Evolutionary conservation across 1,284 basidiomycete genomes (phyloP), one percentile per base, ranked within the genome.

Genomic region (Amylostereum chailletii): DNA sequence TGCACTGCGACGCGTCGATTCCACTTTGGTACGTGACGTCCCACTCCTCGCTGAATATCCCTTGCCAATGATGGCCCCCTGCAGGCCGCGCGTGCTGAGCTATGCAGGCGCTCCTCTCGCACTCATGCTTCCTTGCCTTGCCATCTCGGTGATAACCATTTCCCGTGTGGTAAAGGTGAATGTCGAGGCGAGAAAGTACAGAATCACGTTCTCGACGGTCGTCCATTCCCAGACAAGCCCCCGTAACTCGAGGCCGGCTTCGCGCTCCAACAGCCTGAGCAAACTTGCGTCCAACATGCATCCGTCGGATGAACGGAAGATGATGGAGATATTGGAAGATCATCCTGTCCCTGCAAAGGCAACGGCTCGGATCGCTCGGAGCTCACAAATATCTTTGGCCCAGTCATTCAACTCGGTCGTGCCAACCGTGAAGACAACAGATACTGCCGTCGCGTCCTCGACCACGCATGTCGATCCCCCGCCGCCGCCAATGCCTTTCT

Each of bases 21-120:
- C 79, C 79, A 1, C 62, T 73, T 48, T 83, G 81, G 82, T 82
- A 56, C 32, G 55, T 53, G 6, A 34, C 36, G 8, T 41, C 38
- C 46, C 27, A 19, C 32, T 39, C 19, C 34, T 30, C 43, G 5
- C 29, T 47, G 32, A 37, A 41, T 8, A 27, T 3, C 49, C n/a
- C 19, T 32, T 36, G 42, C 34, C 27, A 36, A 31, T 30, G n/a
- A 31, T 49, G 6, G 32, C 40, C 26, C 6, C 30, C n/a, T 5
- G 3, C 47, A 85, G 82, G 83, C 67, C 77, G 41, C 74, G 80
- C 46, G 72, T 83, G 48, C 55, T 82, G 10, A 75, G 78, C 46
- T 83, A 81, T 58, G 74, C 80, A 6, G 83, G 81, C 31, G 60
- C 71, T 19, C 73, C 79, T 0, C 68, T 80, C 53, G 50, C 79